phyloP scores from a whole-genome alignment of 106 monocot species.

The Cymbidium sinense region DNA sequence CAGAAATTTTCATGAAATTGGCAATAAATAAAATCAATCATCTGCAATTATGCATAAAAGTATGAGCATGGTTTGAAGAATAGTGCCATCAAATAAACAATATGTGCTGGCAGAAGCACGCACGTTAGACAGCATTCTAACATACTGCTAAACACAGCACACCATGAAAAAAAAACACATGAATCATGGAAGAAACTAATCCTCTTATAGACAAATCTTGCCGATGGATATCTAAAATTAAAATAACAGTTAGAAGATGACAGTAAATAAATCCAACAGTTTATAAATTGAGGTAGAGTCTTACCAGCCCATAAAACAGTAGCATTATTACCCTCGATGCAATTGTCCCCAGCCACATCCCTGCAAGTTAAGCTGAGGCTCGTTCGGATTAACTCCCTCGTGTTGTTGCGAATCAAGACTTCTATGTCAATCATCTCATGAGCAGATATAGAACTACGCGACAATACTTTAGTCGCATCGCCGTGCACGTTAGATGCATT shows the following conservation, averaged over 20 bases:
- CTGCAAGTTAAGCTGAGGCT: constrained; percentile 65
- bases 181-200: neutral
- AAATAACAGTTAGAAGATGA: too few relatives aligned
- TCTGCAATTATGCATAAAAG: neutral
- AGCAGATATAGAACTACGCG: constrained; percentile 42
- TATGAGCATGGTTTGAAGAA: too few relatives aligned
- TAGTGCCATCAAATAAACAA: too few relatives aligned
- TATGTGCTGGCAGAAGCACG: too few relatives aligned
- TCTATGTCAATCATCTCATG: constrained; percentile 77
- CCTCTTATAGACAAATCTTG: neutral
- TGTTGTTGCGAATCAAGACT: constrained; percentile 78
- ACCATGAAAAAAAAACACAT: too few relatives aligned
- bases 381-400: constrained; percentile 65
- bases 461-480: constrained; percentile 11
- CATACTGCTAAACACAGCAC: too few relatives aligned
- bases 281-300: too few relatives aligned
- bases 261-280: too few relatives aligned
- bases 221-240: neutral
- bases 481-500: neutral
- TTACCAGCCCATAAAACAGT: constrained; percentile 95
- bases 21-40: neutral
- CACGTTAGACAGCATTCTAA: too few relatives aligned
- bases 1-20: too few relatives aligned
- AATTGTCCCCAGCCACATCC: constrained; percentile 92
- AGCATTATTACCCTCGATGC: constrained; percentile 63